Conservation (phyloP, 495 filamentous ascomycete genomes). For the Umbilicaria muhlenbergii region DNA sequence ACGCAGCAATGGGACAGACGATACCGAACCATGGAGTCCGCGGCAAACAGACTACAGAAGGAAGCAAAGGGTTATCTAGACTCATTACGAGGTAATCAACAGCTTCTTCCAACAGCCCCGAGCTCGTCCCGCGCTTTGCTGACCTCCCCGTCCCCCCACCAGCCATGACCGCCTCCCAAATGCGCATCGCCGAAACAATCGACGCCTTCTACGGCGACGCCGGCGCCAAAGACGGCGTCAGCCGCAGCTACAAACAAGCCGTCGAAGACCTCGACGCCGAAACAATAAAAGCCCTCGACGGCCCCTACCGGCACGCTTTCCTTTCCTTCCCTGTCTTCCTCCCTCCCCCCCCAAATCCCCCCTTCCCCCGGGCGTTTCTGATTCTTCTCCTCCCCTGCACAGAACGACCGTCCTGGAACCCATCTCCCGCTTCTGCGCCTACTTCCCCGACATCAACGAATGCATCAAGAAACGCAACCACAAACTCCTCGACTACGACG, state of each 20-base stretch:
- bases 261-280: conserved; percentile 95
- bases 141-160: not conserved
- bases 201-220: conserved; percentile 98
- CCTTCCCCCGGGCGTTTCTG: not conserved
- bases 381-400: not conserved
- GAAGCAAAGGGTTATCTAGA: conserved; percentile 97
- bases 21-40: conserved; percentile 91
- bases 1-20: conserved; percentile 36
- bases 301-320: conserved; percentile 66
- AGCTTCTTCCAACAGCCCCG: not conserved
- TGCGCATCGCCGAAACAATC: conserved; percentile 98
- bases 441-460: conserved; percentile 98
- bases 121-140: not conserved
- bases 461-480: conserved; percentile 98
- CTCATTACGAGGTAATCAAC: conserved; percentile 64
- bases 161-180: conserved; percentile 99
- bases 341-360: not conserved
- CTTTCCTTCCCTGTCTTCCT: not conserved
- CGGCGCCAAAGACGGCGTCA: conserved; percentile 85
- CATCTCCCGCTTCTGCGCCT: conserved; percentile 88
- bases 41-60: conserved; percentile 80
- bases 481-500: conserved; percentile 95
- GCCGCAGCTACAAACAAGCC: conserved; percentile 90
- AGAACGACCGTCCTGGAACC: conserved; percentile 90
- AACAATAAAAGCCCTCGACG: conserved; percentile 94